These are phyloP conservation scores for Cylindrotheca fusiformis DNA, from an alignment of 108 stramenopile species.

Conservation along the genomic window DNA sequence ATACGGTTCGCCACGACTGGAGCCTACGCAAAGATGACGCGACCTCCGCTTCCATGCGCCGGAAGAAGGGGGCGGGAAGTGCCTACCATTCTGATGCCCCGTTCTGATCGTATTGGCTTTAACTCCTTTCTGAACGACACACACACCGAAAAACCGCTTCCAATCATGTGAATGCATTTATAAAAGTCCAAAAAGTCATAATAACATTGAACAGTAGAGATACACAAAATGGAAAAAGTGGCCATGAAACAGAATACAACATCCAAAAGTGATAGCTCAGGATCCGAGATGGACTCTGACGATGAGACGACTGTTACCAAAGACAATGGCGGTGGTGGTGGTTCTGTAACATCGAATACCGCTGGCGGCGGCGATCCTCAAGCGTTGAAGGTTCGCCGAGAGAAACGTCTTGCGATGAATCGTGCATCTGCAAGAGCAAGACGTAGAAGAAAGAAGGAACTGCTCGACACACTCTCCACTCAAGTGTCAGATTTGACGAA, in stretches of 20 bases:
- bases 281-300: neutral
- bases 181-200: neutral
- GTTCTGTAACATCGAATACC: neutral
- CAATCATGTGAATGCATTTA: neutral
- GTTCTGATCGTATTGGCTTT: no score
- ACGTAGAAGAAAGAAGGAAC: constrained; percentile 12
- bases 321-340: neutral
- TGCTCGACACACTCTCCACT: neutral
- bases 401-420: constrained; percentile 26
- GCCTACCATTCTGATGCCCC: no score
- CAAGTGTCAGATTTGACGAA: constrained; percentile 7
- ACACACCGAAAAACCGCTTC: no score
- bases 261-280: neutral
- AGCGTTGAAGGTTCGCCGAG: constrained; percentile 5
- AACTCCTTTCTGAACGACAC: no score
- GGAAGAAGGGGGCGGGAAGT: no score
- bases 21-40: no score
- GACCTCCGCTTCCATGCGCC: no score
- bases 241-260: neutral
- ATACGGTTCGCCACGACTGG: no score
- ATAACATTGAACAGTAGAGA: no score
- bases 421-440: constrained; percentile 17
- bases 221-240: no score
- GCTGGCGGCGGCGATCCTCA: neutral
- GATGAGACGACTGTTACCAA: neutral